phyloP scores from a whole-genome alignment of 2,329 filamentous ascomycete genomes.

The Exophiala phaeomuriformis region DNA sequence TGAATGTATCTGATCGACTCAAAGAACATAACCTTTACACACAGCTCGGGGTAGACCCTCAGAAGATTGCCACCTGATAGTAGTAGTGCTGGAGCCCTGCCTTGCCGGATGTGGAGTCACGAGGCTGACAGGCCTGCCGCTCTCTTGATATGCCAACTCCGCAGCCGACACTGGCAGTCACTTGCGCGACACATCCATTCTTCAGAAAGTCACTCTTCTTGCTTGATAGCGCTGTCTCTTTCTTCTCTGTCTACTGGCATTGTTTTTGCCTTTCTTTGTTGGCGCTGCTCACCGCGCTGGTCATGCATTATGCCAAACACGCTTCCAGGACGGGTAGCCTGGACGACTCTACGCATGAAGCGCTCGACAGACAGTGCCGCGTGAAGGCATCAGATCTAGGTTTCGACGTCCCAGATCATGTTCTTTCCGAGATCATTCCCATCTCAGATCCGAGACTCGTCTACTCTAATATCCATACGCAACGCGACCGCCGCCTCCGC shows the following conservation, averaged over 20 bases:
- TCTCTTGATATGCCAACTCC: neutral
- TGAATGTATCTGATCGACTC: neutral
- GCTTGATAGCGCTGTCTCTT: neutral
- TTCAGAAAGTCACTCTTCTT: neutral
- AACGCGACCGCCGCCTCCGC: conserved; percentile 26
- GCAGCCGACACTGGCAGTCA: neutral
- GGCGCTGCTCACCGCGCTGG: neutral
- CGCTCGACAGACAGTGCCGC: conserved; percentile 9
- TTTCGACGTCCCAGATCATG: conserved; percentile 14
- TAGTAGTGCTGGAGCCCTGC: too few species aligned
- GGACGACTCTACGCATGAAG: conserved; percentile 14
- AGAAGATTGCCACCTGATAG: neutral
- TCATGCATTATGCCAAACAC: conserved; percentile 21
- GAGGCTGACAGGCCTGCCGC: neutral
- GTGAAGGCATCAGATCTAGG: conserved; percentile 15
- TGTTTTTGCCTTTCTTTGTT: neutral
- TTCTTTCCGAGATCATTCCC: conserved; percentile 18
- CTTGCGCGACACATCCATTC: neutral
- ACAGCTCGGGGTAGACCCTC: neutral
- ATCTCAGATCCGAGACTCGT: conserved; percentile 14
- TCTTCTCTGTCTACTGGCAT: neutral
- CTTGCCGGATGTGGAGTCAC: neutral
- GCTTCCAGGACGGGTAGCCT: conserved; percentile 4
- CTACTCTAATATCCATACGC: conserved; percentile 15
- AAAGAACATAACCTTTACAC: neutral